Conservation (phyloP, 202 grass and related monocot species). For the Bolboschoenoplectus hybrid region DNA sequence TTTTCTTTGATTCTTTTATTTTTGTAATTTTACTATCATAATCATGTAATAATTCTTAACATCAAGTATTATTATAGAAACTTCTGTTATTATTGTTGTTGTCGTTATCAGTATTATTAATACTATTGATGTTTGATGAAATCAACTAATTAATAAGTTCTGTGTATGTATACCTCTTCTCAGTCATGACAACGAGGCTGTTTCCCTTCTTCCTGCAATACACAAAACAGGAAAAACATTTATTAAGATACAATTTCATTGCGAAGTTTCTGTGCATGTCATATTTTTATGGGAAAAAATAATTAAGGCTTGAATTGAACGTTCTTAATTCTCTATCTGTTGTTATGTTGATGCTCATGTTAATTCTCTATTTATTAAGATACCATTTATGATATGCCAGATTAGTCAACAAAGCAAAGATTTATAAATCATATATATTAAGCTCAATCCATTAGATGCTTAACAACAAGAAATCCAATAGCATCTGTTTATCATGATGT, state of each 20-base stretch:
- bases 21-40: background rate
- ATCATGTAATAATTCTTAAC: background rate
- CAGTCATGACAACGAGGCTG: constrained; percentile 54
- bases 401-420: background rate
- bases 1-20: background rate
- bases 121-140: background rate
- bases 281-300: background rate
- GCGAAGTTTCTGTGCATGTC: background rate
- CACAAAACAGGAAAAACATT: constrained; percentile 23
- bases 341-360: background rate
- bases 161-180: constrained; percentile 51
- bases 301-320: background rate
- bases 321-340: background rate
- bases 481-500: background rate
- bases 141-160: background rate
- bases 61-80: background rate
- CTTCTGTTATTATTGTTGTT: background rate
- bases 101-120: background rate
- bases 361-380: background rate
- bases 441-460: background rate
- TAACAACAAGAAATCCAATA: background rate
- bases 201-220: constrained; percentile 61
- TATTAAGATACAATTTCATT: background rate
- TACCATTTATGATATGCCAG: background rate
- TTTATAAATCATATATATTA: background rate